Evolutionary conservation across 345 rosid genomes (phyloP).

Genomic region (Triadica sebifera): DNA sequence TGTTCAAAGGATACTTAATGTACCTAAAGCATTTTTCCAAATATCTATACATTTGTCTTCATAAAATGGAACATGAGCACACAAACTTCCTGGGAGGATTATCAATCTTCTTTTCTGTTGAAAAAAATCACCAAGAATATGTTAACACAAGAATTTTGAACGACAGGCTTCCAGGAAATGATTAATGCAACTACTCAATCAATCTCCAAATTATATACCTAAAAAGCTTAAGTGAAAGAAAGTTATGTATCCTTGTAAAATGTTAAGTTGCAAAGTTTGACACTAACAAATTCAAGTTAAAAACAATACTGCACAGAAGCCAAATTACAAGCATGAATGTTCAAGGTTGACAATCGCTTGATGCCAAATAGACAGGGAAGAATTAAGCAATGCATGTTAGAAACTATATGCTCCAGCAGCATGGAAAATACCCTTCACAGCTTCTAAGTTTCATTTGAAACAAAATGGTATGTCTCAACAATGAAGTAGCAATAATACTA

Average conservation of each 20-base stretch:
- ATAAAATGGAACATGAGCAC: constrained; percentile 83
- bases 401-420: background rate
- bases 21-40: constrained; percentile 39
- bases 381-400: no score
- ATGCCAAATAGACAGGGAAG: background rate
- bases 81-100: constrained; percentile 63
- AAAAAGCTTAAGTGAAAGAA: background rate
- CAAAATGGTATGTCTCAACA: background rate
- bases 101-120: constrained; percentile 83
- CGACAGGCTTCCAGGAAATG: background rate
- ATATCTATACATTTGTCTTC: constrained; percentile 38
- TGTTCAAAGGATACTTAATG: constrained; percentile 30
- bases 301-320: background rate
- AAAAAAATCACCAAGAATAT: constrained; percentile 12
- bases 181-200: background rate
- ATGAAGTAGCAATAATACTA: background rate
- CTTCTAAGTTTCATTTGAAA: background rate
- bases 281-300: background rate
- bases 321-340: background rate
- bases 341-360: background rate
- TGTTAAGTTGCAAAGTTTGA: background rate
- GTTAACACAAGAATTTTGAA: constrained; percentile 3
- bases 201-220: background rate
- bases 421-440: background rate
- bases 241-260: background rate